phyloP scores from a whole-genome alignment of 2,329 filamentous ascomycete genomes.

The Aspergillus proliferans region DNA sequence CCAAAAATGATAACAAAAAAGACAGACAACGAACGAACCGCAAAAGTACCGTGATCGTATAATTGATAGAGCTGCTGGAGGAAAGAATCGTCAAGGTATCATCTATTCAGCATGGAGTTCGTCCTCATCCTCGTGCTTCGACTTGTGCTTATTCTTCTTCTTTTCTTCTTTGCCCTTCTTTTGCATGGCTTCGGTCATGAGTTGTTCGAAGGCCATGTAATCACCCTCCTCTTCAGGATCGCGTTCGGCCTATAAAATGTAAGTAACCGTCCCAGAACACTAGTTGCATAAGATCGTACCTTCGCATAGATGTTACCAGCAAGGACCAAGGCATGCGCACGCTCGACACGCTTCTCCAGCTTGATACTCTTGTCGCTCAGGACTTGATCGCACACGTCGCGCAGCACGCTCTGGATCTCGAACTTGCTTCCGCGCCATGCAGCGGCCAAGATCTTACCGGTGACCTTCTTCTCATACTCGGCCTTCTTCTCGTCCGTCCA shows the following conservation, averaged over 20 bases:
- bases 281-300: conserved; percentile 47
- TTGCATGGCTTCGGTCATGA: conserved; percentile 90
- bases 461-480: conserved; percentile 92
- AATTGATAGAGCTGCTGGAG: neutral
- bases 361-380: conserved; percentile 73
- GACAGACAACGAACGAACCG: neutral
- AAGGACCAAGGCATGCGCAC: conserved; percentile 81
- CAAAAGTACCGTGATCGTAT: neutral
- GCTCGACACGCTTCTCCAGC: conserved; percentile 78
- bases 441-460: conserved; percentile 94
- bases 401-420: conserved; percentile 91
- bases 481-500: conserved; percentile 97
- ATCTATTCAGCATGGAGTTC: conserved; percentile 11
- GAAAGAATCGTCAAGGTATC: neutral
- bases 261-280: neutral
- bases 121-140: conserved; percentile 25
- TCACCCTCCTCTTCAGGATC: conserved; percentile 95
- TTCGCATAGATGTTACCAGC: conserved; percentile 84
- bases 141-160: conserved; percentile 57
- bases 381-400: conserved; percentile 88
- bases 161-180: conserved; percentile 85
- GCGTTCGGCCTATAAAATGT: conserved; percentile 62
- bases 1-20: neutral
- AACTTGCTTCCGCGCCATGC: conserved; percentile 96
- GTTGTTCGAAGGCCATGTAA: conserved; percentile 96